Percentiles rank a stretch among this genome's conserved stretches.
Evolutionary conservation across 345 rosid genomes (phyloP).

Genomic region (Mangifera indica): DNA sequence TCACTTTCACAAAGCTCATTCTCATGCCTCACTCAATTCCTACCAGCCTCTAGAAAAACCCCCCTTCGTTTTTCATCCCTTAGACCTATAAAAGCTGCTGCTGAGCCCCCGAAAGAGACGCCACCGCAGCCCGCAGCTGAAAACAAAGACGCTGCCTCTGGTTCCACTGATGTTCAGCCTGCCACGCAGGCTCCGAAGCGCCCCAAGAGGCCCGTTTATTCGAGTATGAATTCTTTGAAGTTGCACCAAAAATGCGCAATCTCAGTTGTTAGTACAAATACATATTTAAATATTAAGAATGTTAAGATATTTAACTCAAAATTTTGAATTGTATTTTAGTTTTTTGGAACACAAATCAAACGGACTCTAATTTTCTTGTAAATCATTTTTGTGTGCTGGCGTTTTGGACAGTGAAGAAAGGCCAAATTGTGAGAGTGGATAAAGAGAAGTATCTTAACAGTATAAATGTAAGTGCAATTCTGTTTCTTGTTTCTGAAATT

Average conservation of each 20-base stretch:
- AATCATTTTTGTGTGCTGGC: background rate
- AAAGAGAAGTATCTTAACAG: conserved; percentile 92
- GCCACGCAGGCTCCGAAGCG: conserved; percentile 33
- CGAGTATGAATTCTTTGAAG: conserved; percentile 50
- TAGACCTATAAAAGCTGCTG: conserved; percentile 37
- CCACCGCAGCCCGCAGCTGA: conserved; percentile 31
- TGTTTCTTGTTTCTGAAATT: background rate
- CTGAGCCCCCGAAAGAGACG: conserved; percentile 50
- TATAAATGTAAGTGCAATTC: conserved; percentile 52
- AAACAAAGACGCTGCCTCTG: conserved; percentile 16
- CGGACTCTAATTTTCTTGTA: too few species aligned
- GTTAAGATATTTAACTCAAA: too few species aligned
- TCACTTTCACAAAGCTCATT: conserved; percentile 46
- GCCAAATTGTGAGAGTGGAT: conserved; percentile 97
- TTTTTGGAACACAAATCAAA: too few species aligned
- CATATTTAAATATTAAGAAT: too few species aligned
- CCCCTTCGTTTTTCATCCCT: conserved; percentile 24
- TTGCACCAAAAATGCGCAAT: too few species aligned
- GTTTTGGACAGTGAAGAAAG: conserved; percentile 81
- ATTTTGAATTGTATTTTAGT: too few species aligned
- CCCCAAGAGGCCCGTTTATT: conserved; percentile 85
- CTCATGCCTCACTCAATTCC: conserved; percentile 30
- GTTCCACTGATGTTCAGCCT: conserved; percentile 33
- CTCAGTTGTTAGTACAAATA: too few species aligned
- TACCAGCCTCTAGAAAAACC: conserved; percentile 22